Conservation (phyloP, 192 early-diverging fungal genomes). For the Umbelopsis sp. region DNA sequence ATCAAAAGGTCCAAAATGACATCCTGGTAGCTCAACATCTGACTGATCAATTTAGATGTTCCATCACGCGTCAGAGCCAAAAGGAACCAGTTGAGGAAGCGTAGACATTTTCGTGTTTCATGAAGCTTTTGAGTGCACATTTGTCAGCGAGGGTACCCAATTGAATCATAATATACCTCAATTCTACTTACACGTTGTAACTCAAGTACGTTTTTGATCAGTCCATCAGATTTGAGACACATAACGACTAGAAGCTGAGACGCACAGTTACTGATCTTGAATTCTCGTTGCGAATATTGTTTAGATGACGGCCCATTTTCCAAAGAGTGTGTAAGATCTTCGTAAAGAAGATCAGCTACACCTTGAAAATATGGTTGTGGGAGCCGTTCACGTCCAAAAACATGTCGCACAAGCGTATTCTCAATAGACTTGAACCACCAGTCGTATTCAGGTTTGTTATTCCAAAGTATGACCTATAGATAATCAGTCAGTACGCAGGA, state of each 20-base stretch:
- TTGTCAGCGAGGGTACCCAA: not conserved
- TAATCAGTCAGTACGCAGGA: not conserved
- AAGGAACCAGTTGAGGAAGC: slow-evolving; percentile 49
- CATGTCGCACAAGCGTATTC: slow-evolving; percentile 21
- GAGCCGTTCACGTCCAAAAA: slow-evolving; percentile 9
- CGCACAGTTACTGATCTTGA: slow-evolving; percentile 34
- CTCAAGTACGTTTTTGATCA: slow-evolving; percentile 26
- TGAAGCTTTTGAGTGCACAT: slow-evolving; percentile 26
- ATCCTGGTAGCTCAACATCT: slow-evolving; percentile 36
- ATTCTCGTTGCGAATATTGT: slow-evolving; percentile 45
- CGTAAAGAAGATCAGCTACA: slow-evolving; percentile 30
- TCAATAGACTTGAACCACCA: slow-evolving; percentile 42
- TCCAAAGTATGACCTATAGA: slow-evolving; percentile 42
- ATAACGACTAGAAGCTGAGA: slow-evolving; percentile 39
- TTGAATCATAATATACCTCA: not conserved
- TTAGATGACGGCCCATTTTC: slow-evolving; percentile 28
- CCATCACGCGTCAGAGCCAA: slow-evolving; percentile 26
- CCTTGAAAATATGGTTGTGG: slow-evolving; percentile 38
- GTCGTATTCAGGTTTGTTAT: slow-evolving; percentile 22
- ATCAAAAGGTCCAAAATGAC: slow-evolving; percentile 38
- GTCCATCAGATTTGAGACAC: slow-evolving; percentile 28
- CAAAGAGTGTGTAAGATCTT: slow-evolving; percentile 31
- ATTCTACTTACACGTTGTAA: slow-evolving; percentile 32
- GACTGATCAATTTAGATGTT: slow-evolving; percentile 20
- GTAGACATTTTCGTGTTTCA: slow-evolving; percentile 37